A percentile compares a stretch with the other conserved stretches of the same genome.
These are phyloP conservation scores for Teratosphaeria viscida DNA, from an alignment of 2,329 filamentous ascomycete species.

Conservation along the genomic window DNA sequence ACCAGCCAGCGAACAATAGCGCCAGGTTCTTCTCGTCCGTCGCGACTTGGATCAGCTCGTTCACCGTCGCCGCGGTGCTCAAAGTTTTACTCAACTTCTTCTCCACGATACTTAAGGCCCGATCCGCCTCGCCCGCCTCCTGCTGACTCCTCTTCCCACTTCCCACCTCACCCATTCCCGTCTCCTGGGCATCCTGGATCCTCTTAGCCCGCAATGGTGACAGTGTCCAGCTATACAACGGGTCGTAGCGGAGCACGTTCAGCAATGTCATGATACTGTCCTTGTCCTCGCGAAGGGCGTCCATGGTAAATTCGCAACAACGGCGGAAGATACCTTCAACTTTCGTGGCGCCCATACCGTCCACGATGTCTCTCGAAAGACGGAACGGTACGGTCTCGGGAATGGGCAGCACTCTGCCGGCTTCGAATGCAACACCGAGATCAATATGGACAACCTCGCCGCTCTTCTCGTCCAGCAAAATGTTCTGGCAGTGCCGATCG, in stretches of 20 bases:
- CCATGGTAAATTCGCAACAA: constrained; percentile 96
- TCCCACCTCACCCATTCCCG: constrained; percentile 29
- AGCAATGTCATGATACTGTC: constrained; percentile 98
- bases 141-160: constrained; percentile 34
- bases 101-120: constrained; percentile 82
- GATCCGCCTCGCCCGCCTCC: constrained; percentile 71
- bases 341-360: constrained; percentile 91
- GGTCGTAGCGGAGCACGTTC: constrained; percentile 96
- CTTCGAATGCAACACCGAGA: constrained; percentile 92
- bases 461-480: constrained; percentile 76
- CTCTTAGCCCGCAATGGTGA: constrained; percentile 57
- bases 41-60: constrained; percentile 92
- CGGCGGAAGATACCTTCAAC: constrained; percentile 93
- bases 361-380: constrained; percentile 84
- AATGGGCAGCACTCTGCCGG: constrained; percentile 85
- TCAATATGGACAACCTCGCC: constrained; percentile 97
- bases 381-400: constrained; percentile 95
- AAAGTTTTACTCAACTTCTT: constrained; percentile 93
- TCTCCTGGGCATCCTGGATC: constrained; percentile 55
- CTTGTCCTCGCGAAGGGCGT: constrained; percentile 86
- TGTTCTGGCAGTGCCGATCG: constrained; percentile 94
- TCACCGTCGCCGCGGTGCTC: constrained; percentile 90
- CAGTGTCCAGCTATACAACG: constrained; percentile 89
- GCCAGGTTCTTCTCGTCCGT: constrained; percentile 88
- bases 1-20: constrained; percentile 55